A percentile compares a stretch with the other conserved stretches of the same genome.
phyloP scores from a whole-genome alignment of 164 flowering plant species.

The Vitis rupestris region DNA sequence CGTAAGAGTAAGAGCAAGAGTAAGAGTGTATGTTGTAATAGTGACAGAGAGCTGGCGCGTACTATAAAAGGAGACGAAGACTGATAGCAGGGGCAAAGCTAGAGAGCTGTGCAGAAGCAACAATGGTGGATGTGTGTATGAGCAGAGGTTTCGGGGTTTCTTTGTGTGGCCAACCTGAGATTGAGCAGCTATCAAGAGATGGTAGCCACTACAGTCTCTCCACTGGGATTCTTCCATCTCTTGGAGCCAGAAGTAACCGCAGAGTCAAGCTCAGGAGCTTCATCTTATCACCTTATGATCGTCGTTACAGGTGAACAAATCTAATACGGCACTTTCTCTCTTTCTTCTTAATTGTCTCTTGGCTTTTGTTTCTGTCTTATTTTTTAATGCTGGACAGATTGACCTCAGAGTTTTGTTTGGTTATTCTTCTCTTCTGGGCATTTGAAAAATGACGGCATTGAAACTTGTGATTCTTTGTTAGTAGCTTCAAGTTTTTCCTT shows the following conservation, averaged over 20 bases:
- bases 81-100: too few relatives aligned
- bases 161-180: conserved; percentile 52
- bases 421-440: too few relatives aligned
- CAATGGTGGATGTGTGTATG: conserved; percentile 14
- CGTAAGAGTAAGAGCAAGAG: too few relatives aligned
- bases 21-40: too few relatives aligned
- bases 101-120: neutral
- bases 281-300: conserved; percentile 82
- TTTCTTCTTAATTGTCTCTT: neutral
- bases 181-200: conserved; percentile 72
- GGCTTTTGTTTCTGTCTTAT: neutral
- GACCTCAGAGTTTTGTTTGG: too few relatives aligned
- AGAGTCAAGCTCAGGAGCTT: conserved; percentile 54
- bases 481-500: neutral
- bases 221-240: conserved; percentile 76
- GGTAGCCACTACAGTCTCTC: conserved; percentile 87
- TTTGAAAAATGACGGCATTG: too few relatives aligned
- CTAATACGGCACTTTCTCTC: neutral
- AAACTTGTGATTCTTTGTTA: too few relatives aligned
- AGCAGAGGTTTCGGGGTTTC: conserved; percentile 36
- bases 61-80: too few relatives aligned
- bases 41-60: neutral
- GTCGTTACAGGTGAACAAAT: conserved; percentile 58
- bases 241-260: conserved; percentile 81
- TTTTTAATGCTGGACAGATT: neutral